Percentiles rank a stretch among this genome's conserved stretches.
phyloP scores from a whole-genome alignment of 169 alveolate genomes.

The Neospora caninum region DNA sequence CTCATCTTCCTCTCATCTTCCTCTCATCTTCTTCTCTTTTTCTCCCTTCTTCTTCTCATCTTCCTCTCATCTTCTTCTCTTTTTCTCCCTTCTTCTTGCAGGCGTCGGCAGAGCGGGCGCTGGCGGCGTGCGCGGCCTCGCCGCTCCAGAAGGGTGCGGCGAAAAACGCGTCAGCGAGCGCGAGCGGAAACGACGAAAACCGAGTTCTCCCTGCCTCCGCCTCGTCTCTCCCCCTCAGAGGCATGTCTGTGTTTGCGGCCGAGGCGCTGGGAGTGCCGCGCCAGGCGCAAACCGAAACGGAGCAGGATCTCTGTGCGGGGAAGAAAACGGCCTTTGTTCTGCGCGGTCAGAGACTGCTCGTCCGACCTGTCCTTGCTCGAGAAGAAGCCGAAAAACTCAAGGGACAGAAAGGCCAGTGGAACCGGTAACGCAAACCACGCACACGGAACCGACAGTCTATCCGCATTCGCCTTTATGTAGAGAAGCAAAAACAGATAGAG shows the following conservation, averaged over 20 bases:
- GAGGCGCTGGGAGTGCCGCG: slow-evolving; percentile 14
- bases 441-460: background rate
- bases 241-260: slow-evolving; percentile 14
- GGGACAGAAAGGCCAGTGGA: background rate
- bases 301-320: background rate
- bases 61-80: background rate
- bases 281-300: background rate
- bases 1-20: background rate
- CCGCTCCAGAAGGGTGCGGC: background rate
- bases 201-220: background rate
- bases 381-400: slow-evolving; percentile 5
- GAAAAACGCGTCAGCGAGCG: background rate
- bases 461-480: too few species aligned
- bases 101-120: slow-evolving; percentile 6
- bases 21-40: background rate
- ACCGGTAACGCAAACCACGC: background rate
- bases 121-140: background rate
- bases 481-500: too few species aligned
- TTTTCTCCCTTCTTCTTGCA: background rate
- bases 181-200: background rate
- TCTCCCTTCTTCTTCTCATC: too few species aligned
- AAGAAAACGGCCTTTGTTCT: background rate
- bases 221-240: background rate
- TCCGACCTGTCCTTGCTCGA: background rate
- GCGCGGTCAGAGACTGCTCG: background rate